Evolutionary conservation across 345 rosid species (phyloP), one percentile per base, ranked within the genome.

Genomic region (Aurinia saxatilis): DNA sequence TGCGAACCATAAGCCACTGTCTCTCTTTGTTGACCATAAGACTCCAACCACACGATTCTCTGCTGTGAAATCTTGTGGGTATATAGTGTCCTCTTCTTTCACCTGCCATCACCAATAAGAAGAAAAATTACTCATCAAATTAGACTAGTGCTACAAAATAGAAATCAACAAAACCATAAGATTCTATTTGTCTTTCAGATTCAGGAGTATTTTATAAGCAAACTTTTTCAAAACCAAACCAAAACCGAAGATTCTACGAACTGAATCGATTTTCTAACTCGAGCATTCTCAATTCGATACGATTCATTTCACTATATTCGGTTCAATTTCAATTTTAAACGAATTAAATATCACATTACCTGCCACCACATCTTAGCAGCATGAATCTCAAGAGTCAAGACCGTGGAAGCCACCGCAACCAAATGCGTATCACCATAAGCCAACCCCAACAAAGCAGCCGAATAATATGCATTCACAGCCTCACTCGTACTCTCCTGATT

Each of bases 321-420:
- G 27, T 23, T 23, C 27, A 5, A 23, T 23, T n/a, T n/a, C 27
- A 23, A 23, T 23, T 23, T 23, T 23, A 23, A 23, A 23, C 5
- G 27, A 17, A 63, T 12, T 12, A 16, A 49, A 16, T 6, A 31
- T 78, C 85, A 58, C 25, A 2, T 66, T 50, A 91, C 81, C 23
- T 91, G 98, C 90, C 99, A 93, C 99, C 99, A 93, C 27, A 78
- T 84, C 50, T 85, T 81, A 23, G 96, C 88, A 19, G 96, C 96
- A 18, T 84, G 87, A 66, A 93, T 90, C 83, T 93, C 99, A 68
- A 93, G 17, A 14, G 97, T 74, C 27, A 86, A 42, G 11, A 93
- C 79, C 31, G 57, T 78, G 1, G 99, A 83, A 53, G 96, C 99
- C 2, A 45, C 54, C 16, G 95, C 71, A 2, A 82, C 80, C 1